These are phyloP conservation scores for Naematelia encephala DNA, from an alignment of 768 basidiomycete genomes.

Conservation along the genomic window DNA sequence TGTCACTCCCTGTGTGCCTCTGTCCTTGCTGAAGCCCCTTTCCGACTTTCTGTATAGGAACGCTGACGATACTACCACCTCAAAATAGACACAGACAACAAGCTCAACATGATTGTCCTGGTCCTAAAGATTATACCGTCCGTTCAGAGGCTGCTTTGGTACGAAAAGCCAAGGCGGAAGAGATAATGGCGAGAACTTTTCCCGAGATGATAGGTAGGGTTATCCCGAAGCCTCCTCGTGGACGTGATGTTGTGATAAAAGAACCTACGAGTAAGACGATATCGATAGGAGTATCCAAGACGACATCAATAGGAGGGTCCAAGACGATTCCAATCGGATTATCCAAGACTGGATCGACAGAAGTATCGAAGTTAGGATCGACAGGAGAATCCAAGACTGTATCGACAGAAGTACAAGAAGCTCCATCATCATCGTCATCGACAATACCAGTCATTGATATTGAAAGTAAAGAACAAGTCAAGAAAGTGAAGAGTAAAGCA, in stretches of 20 bases:
- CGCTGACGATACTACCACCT: not conserved
- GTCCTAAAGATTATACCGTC: slow-evolving; percentile 18
- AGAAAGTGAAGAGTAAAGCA: slow-evolving; percentile 30
- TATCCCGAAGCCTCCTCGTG: slow-evolving; percentile 36
- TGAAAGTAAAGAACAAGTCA: not conserved
- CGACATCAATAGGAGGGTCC: slow-evolving; percentile 1
- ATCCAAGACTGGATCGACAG: no score
- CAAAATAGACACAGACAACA: slow-evolving; percentile 33
- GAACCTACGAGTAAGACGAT: not conserved
- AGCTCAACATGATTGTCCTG: slow-evolving; percentile 28
- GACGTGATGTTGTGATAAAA: slow-evolving; percentile 12
- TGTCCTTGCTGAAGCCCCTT: slow-evolving; percentile 7
- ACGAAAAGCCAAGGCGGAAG: slow-evolving; percentile 24
- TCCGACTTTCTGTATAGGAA: not conserved
- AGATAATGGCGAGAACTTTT: slow-evolving; percentile 24
- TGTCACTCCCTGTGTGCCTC: slow-evolving; percentile 26
- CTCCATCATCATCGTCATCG: not conserved
- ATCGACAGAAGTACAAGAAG: no score
- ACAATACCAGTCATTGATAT: not conserved
- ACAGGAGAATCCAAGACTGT: slow-evolving; percentile 8
- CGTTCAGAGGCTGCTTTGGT: slow-evolving; percentile 25
- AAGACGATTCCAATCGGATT: not conserved
- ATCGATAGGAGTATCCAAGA: slow-evolving; percentile 4
- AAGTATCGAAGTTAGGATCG: no score
- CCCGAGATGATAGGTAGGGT: slow-evolving; percentile 23